Evolutionary conservation across 192 early-diverging fungal genomes (phyloP).

Genomic region (Backusella morwellensis): DNA sequence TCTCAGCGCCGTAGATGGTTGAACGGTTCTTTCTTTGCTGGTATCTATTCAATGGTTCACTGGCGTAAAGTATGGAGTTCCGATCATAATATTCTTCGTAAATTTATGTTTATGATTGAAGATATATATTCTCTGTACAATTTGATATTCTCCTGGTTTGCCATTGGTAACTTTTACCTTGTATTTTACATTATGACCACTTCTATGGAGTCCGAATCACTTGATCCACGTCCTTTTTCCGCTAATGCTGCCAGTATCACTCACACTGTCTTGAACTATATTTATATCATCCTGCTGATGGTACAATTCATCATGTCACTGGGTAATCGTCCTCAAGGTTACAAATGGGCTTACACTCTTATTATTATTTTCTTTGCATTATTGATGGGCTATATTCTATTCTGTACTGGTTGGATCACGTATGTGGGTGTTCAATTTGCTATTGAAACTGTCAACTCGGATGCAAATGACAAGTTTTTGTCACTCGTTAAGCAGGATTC

Average conservation of each 20-base stretch:
- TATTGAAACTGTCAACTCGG: constrained; percentile 3
- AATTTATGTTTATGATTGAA: constrained; percentile 62
- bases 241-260: constrained; percentile 32
- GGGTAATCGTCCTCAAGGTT: constrained; percentile 96
- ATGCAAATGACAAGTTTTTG: constrained; percentile 27
- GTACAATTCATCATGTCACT: constrained; percentile 86
- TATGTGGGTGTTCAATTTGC: constrained; percentile 19
- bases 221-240: constrained; percentile 28
- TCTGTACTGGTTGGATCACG: constrained; percentile 35
- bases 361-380: constrained; percentile 64
- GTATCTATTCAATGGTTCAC: constrained; percentile 67
- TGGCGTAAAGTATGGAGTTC: constrained; percentile 64
- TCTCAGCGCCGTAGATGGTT: constrained; percentile 80
- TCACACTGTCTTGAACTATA: constrained; percentile 41
- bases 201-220: constrained; percentile 40
- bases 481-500: constrained; percentile 36
- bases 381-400: constrained; percentile 43
- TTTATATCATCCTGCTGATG: constrained; percentile 68
- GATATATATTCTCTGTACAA: constrained; percentile 67
- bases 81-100: constrained; percentile 59
- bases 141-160: constrained; percentile 65
- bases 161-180: constrained; percentile 83
- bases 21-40: constrained; percentile 83
- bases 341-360: constrained; percentile 69
- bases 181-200: constrained; percentile 82